Evolutionary conservation across 192 early-diverging fungal species (phyloP).

Genomic region (Chytriomyces sp.): DNA sequence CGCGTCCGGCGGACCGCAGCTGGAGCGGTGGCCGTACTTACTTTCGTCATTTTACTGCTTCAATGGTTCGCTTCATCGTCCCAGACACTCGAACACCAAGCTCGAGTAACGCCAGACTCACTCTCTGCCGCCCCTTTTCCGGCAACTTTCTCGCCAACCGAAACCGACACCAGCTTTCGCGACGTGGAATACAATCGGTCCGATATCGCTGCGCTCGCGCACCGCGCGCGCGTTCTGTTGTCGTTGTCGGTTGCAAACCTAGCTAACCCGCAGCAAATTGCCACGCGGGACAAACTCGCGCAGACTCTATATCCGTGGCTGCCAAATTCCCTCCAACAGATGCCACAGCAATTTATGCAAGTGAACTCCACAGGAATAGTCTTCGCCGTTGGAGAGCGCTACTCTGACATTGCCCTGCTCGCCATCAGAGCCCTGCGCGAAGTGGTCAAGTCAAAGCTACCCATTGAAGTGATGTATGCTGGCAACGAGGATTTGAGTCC

Average conservation of each 20-base stretch:
- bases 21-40: too few relatives aligned
- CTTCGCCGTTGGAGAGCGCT: neutral
- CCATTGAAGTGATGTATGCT: conserved; percentile 61
- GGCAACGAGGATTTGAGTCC: conserved; percentile 26
- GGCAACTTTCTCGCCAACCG: neutral
- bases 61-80: too few relatives aligned
- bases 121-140: neutral
- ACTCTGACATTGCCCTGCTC: conserved; percentile 4
- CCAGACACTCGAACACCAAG: too few relatives aligned
- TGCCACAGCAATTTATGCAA: neutral
- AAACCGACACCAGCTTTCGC: neutral
- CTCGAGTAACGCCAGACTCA: neutral
- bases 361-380: neutral
- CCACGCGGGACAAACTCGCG: too few relatives aligned
- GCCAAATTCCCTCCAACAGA: neutral
- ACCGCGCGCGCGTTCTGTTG: neutral
- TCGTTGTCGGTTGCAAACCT: too few relatives aligned
- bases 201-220: neutral
- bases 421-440: neutral
- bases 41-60: too few relatives aligned
- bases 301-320: conserved; percentile 14
- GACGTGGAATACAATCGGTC: neutral
- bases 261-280: too few relatives aligned
- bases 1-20: too few relatives aligned
- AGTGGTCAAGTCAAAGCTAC: conserved; percentile 47